Evolutionary conservation across 352 stramenopile species (phyloP), one percentile per base, ranked within the genome.

Genomic region (Phytophthora lateralis): DNA sequence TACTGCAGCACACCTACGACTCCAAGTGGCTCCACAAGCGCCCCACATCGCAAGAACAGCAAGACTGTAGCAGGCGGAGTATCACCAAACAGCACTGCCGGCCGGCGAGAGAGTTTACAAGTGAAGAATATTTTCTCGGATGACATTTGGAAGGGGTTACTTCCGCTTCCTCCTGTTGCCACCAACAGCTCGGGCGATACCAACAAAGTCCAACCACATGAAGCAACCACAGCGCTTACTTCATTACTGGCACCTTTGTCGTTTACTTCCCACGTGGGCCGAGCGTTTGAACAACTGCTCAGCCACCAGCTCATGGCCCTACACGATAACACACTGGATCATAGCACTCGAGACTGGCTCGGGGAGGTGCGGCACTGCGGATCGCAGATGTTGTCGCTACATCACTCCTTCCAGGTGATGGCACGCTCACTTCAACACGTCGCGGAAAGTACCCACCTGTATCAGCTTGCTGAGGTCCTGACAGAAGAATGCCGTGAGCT

Each of bases 391-490:
- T 54, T 89, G 0, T 61, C 73, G 21, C 47, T 93, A 4, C 84
- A 91, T 29, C 59, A 72, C n/a, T 68, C 72, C 0, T 89, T 93
- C 52, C 81, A 90, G 42, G 64, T 71, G 3, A 78, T 93, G 60
- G 69, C 69, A 5, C 55, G 73, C 12, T 81, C 72, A 0, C 82
- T 93, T 10, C 77, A 87, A 61, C 63, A 63, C 5, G 50, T 91
- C 3, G 76, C 84, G 1, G 71, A 80, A 51, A 80, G 82, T 60
- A 73, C 55, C 0, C 72, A 85, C 41, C 56, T 88, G 37, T 93
- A 91, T 37, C 68, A 89, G 20, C 69, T 93, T 8, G 73, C 77
- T 0, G 75, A 87, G 15, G 64, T 66, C 12, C 69, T 93, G 41
- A 71, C 76, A 0, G 54, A 64, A 4, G 81, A 93, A 73, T 76